Conservation (phyloP, 2,329 filamentous ascomycete genomes). For the Orbilia quercus region DNA sequence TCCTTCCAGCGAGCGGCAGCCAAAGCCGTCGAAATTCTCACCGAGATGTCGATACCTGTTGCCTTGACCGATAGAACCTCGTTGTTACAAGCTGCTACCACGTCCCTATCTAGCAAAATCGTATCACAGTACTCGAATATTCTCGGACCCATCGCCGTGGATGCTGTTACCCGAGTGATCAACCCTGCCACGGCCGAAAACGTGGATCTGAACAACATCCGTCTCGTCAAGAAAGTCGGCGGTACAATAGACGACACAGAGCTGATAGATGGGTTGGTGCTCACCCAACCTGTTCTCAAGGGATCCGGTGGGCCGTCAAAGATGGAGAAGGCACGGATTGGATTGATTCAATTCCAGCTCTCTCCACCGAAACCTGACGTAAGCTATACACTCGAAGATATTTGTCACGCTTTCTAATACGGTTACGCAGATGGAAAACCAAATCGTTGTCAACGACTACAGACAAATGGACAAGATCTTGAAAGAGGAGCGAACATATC, state of each 20-base stretch:
- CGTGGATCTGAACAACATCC: slow-evolving; percentile 94
- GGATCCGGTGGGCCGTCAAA: slow-evolving; percentile 87
- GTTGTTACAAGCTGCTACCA: slow-evolving; percentile 94
- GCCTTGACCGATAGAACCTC: slow-evolving; percentile 86
- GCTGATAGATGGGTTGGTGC: slow-evolving; percentile 91
- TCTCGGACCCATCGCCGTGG: slow-evolving; percentile 96
- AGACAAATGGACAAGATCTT: slow-evolving; percentile 99
- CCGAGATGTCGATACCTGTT: slow-evolving; percentile 96
- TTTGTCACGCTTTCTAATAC: slow-evolving; percentile 55
- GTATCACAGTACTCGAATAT: slow-evolving; percentile 96
- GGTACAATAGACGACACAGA: slow-evolving; percentile 99
- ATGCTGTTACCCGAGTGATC: slow-evolving; percentile 94
- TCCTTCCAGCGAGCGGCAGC: slow-evolving; percentile 94
- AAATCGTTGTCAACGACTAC: slow-evolving; percentile 99
- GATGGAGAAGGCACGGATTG: slow-evolving; percentile 98
- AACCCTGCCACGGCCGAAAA: slow-evolving; percentile 96
- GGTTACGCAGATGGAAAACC: slow-evolving; percentile 87
- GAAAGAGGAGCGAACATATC: slow-evolving; percentile 97
- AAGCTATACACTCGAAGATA: slow-evolving; percentile 62
- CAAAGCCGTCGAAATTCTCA: slow-evolving; percentile 86
- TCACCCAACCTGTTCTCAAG: slow-evolving; percentile 94
- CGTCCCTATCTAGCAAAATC: slow-evolving; percentile 97
- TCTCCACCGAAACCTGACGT: slow-evolving; percentile 97
- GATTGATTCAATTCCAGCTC: slow-evolving; percentile 97
- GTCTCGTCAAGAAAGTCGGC: slow-evolving; percentile 96